Evolutionary conservation across 805 yeast genomes (phyloP).

Genomic region (Ogataea nakhonphanomensis): DNA sequence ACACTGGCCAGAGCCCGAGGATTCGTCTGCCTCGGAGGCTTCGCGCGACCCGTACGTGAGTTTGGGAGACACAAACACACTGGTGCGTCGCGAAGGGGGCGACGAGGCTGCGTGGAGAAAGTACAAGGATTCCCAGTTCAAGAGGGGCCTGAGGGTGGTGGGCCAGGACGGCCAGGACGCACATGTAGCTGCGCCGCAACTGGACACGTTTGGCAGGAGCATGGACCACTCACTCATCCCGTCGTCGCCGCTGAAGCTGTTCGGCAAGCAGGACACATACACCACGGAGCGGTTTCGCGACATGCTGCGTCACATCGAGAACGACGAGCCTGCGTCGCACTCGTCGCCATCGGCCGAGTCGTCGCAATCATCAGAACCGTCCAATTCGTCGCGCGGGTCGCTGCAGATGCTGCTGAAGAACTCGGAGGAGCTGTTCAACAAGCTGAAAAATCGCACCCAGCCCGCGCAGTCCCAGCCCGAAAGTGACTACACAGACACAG

Average conservation of each 20-base stretch:
- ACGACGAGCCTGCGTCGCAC: no score
- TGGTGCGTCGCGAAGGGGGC: conserved; percentile 19
- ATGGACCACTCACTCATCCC: conserved; percentile 26
- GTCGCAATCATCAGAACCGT: conserved; percentile 17
- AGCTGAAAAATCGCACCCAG: conserved; percentile 21
- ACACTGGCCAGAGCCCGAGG: conserved; percentile 24
- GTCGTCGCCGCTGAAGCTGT: conserved; percentile 31
- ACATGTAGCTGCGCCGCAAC: conserved; percentile 13
- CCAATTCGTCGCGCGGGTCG: conserved; percentile 18
- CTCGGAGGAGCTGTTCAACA: conserved; percentile 27
- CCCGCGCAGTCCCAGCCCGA: conserved; percentile 8
- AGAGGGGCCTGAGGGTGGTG: conserved; percentile 16
- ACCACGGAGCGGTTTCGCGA: conserved; percentile 28
- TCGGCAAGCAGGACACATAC: conserved; percentile 31
- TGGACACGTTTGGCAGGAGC: conserved; percentile 32
- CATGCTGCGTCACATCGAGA: conserved; percentile 20
- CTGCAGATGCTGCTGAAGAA: conserved; percentile 22
- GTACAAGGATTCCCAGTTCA: conserved; percentile 22
- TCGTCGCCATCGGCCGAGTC: conserved; percentile 10
- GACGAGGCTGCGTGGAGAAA: conserved; percentile 32
- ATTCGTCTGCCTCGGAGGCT: conserved; percentile 2
- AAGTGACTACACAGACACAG: conserved; percentile 19
- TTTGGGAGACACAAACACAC: conserved; percentile 22
- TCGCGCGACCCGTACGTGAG: conserved; percentile 21
- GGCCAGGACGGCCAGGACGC: no score